Base-by-base conservation (phyloP, 306 rosid species). In the Mimosa pudica region DNA sequence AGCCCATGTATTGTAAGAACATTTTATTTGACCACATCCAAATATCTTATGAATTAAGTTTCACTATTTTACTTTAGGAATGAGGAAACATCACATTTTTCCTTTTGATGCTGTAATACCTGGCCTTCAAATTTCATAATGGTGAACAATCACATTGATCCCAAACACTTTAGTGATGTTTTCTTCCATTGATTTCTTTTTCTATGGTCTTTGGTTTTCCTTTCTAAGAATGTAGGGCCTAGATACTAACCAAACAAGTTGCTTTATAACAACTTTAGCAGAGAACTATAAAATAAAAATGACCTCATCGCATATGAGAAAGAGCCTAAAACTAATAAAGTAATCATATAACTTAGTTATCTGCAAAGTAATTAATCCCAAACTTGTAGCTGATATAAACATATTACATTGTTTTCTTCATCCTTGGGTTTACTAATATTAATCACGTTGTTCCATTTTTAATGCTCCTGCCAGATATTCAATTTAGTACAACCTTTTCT, bases 311-410 rank as follows among this genome's bases (percentile, higher is more conserved):
- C 62, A 30, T 52, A 36, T 76, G 45, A 45, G 47, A 52, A 11
- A 66, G 10, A 73, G 70, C 35, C 74, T 76, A 81, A 80, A 83
- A 80, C 82, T 83, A 81, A 82, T 81, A 81, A 85, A 79, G 86
- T 71, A 52, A 42, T 49, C 18, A 77, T 76, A 73, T 86, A 86
- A 83, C 81, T 74, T 77, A 80, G 86, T 72, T 30, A 77, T 73
- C 42, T 38, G 42, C 77, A 38, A 54, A 62, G 6, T 71, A 80
- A 74, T 61, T 80, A 42, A 76, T 51, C 51, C 6, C 52, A 66
- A 77, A 67, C 79, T 73, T 73, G 75, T 41, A 65, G 10, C 74
- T 68, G 51, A 11, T 61, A 77, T 14, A 51, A n/a, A 7, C 33
- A 57, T 18, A 57, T 86, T 73, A 36, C 51, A 33, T 55, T 71